A percentile compares a stretch with the other conserved stretches of the same genome.
These are phyloP conservation scores for Tuber aestivum DNA, from an alignment of 495 filamentous ascomycete species.

Conservation along the genomic window DNA sequence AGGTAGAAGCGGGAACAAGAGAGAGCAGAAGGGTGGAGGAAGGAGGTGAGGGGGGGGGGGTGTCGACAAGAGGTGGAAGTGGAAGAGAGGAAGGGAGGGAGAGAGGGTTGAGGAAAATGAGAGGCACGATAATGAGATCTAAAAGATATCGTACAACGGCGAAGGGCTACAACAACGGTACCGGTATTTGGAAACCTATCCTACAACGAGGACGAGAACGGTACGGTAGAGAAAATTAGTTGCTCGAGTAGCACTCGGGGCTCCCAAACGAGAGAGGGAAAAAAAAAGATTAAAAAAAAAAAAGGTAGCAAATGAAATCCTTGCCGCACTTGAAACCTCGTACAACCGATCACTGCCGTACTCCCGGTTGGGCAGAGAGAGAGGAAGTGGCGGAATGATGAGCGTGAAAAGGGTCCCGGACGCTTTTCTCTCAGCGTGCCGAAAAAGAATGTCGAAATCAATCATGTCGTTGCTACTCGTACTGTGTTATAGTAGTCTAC, in stretches of 20 bases:
- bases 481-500: too few relatives aligned
- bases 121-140: not conserved
- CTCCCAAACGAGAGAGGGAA: conserved; percentile 18
- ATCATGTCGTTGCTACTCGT: not conserved
- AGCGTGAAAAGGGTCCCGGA: not conserved
- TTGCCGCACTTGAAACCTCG: conserved; percentile 37
- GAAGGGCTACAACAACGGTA: not conserved
- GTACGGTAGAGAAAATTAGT: conserved; percentile 20
- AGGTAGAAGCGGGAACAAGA: not conserved
- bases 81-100: not conserved
- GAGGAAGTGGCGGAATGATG: conserved; percentile 30
- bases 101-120: not conserved
- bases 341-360: conserved; percentile 38
- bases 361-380: conserved; percentile 22
- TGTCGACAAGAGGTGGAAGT: not conserved
- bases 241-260: too few relatives aligned
- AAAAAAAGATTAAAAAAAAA: conserved; percentile 23
- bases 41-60: not conserved
- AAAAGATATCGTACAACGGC: not conserved
- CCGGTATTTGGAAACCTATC: conserved; percentile 1
- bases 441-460: not conserved
- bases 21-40: not conserved
- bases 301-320: conserved; percentile 28
- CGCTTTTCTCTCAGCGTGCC: not conserved
- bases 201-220: conserved; percentile 16